Evolutionary conservation across 495 filamentous ascomycete species (phyloP).

Genomic region (Neurospora discreta): DNA sequence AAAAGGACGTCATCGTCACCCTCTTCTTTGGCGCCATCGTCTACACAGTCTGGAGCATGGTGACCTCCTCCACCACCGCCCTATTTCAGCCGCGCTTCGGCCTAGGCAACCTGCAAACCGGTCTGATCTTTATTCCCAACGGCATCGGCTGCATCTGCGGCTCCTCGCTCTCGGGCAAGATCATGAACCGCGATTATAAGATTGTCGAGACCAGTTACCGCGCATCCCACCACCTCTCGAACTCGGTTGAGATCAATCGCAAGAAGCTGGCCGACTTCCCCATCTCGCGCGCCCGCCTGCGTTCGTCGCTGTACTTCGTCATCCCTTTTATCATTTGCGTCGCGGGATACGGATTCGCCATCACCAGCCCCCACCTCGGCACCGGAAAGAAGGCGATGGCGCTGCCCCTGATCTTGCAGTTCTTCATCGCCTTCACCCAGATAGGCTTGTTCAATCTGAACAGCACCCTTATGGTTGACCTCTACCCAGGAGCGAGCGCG

Average conservation of each 20-base stretch:
- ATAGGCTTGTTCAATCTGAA: slow-evolving; percentile 32
- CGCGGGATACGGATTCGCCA: slow-evolving; percentile 41
- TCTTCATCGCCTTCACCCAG: slow-evolving; percentile 34
- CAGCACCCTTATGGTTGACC: slow-evolving; percentile 47
- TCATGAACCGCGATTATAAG: slow-evolving; percentile 19
- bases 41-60: slow-evolving; percentile 21
- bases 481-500: slow-evolving; percentile 45
- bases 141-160: slow-evolving; percentile 17
- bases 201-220: slow-evolving; percentile 15
- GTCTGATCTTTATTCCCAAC: slow-evolving; percentile 23
- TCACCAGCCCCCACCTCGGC: slow-evolving; percentile 30
- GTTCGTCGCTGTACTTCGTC: slow-evolving; percentile 18
- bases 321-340: slow-evolving; percentile 24
- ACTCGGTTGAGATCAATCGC: slow-evolving; percentile 34
- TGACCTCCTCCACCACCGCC: slow-evolving; percentile 20
- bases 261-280: slow-evolving; percentile 48
- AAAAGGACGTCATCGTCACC: slow-evolving; percentile 49
- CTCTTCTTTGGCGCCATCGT: slow-evolving; percentile 38
- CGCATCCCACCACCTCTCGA: slow-evolving; percentile 27
- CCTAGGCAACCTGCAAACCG: slow-evolving; percentile 43
- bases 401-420: slow-evolving; percentile 35
- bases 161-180: slow-evolving; percentile 11
- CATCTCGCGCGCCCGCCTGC: slow-evolving; percentile 48
- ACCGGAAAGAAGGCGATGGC: slow-evolving; percentile 22
- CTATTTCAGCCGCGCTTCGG: slow-evolving; percentile 32